Conservation (phyloP, 768 basidiomycete genomes). For the Boletus subcaerulescens region DNA sequence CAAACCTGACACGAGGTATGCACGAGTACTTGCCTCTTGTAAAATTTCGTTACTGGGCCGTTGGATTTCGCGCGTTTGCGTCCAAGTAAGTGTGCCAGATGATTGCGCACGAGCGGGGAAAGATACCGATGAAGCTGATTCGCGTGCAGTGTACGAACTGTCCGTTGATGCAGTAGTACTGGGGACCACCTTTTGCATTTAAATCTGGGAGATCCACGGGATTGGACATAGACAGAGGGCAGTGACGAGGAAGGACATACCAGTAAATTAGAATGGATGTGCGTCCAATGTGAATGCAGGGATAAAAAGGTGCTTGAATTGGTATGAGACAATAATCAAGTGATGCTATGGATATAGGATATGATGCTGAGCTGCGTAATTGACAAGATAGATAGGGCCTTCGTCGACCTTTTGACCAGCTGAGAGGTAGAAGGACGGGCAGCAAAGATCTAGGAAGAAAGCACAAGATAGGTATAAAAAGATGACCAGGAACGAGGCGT, state of each 20-base stretch:
- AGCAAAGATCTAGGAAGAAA: constrained; percentile 38
- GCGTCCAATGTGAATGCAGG: constrained; percentile 43
- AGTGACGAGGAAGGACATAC: constrained; percentile 30
- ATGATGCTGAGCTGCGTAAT: constrained; percentile 39
- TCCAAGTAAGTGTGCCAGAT: constrained; percentile 45
- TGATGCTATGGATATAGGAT: constrained; percentile 41
- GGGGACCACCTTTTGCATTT: constrained; percentile 73
- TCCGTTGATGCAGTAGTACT: constrained; percentile 42
- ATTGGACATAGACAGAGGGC: constrained; percentile 18
- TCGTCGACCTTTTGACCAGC: constrained; percentile 37
- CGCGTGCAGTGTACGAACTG: constrained; percentile 36
- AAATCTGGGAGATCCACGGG: constrained; percentile 39
- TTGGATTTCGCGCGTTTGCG: constrained; percentile 42
- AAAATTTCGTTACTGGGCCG: constrained; percentile 33
- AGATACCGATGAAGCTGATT: constrained; percentile 34
- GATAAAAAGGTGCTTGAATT: constrained; percentile 44
- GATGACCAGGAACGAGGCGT: constrained; percentile 41
- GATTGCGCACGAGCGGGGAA: constrained; percentile 30
- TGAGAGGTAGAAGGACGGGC: constrained; percentile 34
- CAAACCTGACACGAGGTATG: constrained; percentile 23
- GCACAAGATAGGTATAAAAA: constrained; percentile 58
- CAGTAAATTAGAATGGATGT: constrained; percentile 46
- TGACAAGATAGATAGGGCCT: constrained; percentile 38
- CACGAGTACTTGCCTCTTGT: constrained; percentile 43
- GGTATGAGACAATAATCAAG: constrained; percentile 50